Percentiles rank a stretch among this genome's conserved stretches.
phyloP scores from a whole-genome alignment of 306 rosid genomes.

The Macrotyloma uniflorum region DNA sequence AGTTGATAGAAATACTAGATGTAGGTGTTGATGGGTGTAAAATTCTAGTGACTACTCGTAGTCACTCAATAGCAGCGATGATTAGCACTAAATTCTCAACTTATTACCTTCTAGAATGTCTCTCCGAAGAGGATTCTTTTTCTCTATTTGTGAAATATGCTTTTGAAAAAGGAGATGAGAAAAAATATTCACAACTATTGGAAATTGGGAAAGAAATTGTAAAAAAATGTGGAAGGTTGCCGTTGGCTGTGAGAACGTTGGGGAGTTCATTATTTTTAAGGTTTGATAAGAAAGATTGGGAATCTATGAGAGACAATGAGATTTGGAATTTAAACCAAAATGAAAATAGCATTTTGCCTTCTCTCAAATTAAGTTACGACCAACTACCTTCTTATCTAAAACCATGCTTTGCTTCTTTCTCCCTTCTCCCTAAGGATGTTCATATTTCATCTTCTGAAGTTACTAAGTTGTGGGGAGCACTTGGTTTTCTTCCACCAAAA shows the following conservation, averaged over 20 bases:
- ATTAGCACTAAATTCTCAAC: background rate
- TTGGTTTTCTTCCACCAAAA: background rate
- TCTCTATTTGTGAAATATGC: constrained; percentile 37
- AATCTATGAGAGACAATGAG: background rate
- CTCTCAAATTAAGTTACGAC: background rate
- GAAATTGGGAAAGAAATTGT: background rate
- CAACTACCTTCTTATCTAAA: background rate
- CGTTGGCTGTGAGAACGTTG: background rate
- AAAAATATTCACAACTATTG: background rate
- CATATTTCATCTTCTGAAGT: fast-evolving
- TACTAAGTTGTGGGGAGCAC: background rate
- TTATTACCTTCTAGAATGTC: background rate
- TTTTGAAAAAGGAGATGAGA: constrained; percentile 24
- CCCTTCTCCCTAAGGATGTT: background rate
- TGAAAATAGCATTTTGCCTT: background rate
- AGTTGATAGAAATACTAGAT: background rate
- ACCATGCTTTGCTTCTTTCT: background rate
- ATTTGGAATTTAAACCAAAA: background rate
- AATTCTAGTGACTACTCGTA: background rate
- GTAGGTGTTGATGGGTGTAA: background rate
- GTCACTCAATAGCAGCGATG: background rate
- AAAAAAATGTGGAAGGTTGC: background rate
- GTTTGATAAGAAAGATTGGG: background rate
- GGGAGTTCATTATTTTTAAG: background rate
- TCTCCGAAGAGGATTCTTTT: background rate